Evolutionary conservation across 768 basidiomycete genomes (phyloP).

Genomic region (Suillus luteus): DNA sequence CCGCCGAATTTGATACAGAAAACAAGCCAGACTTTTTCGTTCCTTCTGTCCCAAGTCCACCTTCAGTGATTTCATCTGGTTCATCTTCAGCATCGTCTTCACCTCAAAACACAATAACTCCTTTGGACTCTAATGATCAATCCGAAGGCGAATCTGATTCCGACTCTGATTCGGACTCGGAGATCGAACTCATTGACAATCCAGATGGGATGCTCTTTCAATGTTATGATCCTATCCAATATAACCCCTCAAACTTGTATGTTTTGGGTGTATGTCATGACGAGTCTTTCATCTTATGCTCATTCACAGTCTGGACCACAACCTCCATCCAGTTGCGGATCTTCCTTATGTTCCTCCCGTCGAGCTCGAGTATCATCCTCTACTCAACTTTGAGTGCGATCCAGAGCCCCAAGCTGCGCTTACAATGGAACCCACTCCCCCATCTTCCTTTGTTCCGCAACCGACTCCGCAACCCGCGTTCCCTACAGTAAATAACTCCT

Average conservation of each 20-base stretch:
- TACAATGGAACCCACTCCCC: slow-evolving; percentile 6
- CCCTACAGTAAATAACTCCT: slow-evolving; percentile 6
- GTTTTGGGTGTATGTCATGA: slow-evolving; percentile 13
- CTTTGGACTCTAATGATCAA: slow-evolving; percentile 15
- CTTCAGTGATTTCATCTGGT: slow-evolving; percentile 31
- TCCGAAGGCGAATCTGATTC: slow-evolving; percentile 25
- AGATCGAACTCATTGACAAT: slow-evolving; percentile 24
- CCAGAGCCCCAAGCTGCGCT: not conserved
- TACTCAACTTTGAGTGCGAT: slow-evolving; percentile 8
- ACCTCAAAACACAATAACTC: slow-evolving; percentile 12
- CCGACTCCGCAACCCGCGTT: not conserved
- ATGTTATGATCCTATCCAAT: slow-evolving; percentile 6
- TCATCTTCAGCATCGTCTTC: slow-evolving; percentile 30
- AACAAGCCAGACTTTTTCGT: slow-evolving; percentile 32
- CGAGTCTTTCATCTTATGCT: slow-evolving; percentile 19
- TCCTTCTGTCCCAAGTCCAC: slow-evolving; percentile 21
- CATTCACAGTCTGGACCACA: slow-evolving; percentile 21
- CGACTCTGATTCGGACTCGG: slow-evolving; percentile 34
- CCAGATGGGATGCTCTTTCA: slow-evolving; percentile 5
- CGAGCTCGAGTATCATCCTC: slow-evolving; percentile 10
- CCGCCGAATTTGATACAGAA: slow-evolving; percentile 35
- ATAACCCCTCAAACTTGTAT: slow-evolving; percentile 28
- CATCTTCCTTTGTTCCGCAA: not conserved
- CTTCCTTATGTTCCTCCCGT: slow-evolving; percentile 18
- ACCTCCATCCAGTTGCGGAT: slow-evolving; percentile 12